These are phyloP conservation scores for Wickerhamiella kurtzmanii DNA, from an alignment of 805 yeast genomes.

Conservation along the genomic window DNA sequence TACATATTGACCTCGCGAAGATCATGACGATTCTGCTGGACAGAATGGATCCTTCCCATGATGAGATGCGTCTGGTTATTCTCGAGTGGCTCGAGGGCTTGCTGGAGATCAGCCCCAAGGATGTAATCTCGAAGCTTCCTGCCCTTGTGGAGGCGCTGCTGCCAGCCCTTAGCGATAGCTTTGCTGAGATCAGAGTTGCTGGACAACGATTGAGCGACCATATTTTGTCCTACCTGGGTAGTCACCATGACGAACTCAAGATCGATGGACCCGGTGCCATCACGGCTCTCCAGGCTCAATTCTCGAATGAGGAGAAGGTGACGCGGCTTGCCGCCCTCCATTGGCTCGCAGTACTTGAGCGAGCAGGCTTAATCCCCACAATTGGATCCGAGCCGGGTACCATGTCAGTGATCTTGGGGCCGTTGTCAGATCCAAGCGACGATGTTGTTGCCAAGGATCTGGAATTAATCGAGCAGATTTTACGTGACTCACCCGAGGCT, in stretches of 20 bases:
- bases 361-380: neutral
- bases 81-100: conserved; percentile 71
- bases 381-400: neutral
- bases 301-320: conserved; percentile 60
- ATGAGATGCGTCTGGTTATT: conserved; percentile 65
- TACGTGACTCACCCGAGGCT: conserved; percentile 56
- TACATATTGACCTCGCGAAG: conserved; percentile 63
- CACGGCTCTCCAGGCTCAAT: conserved; percentile 53
- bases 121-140: conserved; percentile 59
- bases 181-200: conserved; percentile 36
- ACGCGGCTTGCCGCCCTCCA: conserved; percentile 76
- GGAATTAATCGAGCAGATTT: conserved; percentile 57
- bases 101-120: conserved; percentile 57
- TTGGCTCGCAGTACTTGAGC: conserved; percentile 74
- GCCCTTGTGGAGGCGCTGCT: conserved; percentile 58
- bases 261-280: conserved; percentile 25
- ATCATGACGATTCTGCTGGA: conserved; percentile 72
- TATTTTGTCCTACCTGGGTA: conserved; percentile 27
- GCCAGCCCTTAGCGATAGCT: conserved; percentile 44
- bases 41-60: conserved; percentile 59
- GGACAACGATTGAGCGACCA: conserved; percentile 46
- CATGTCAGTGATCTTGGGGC: conserved; percentile 55
- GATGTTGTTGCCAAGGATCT: conserved; percentile 64
- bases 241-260: conserved; percentile 29
- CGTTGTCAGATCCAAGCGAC: conserved; percentile 60